Evolutionary conservation across 345 rosid species (phyloP), one percentile per base, ranked within the genome.

Genomic region (Carallia brachiata): DNA sequence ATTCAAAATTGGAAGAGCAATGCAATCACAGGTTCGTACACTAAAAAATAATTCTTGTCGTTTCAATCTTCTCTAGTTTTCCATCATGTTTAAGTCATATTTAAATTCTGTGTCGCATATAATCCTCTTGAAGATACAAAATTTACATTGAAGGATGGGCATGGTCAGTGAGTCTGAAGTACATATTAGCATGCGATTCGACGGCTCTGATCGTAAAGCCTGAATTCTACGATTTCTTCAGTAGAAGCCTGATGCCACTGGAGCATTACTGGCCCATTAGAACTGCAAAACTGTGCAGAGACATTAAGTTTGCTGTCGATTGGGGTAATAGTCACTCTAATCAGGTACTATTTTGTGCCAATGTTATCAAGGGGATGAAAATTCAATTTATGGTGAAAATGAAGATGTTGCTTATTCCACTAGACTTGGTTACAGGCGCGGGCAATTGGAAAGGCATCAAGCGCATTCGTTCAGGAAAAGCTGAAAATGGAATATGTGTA

Each of bases 111-210:
- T 44, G 50, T 55, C 7, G 60, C 31, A 55, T 55, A 3, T 23
- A 28, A 23, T 55, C 32, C 15, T 6, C 32, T 55, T 19, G 15
- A 70, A 88, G 97, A 65, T 92, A 90, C 66, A 92, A 92, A 80
- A 88, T 92, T 12, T 86, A 87, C 44, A 55, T 81, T 31, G 96
- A 88, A 77, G 96, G 97, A 63, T 73, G 85, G 84, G 87, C 88
- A 5, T 90, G 96, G 96, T 92, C 96, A 5, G 96, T 87, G 39
- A 92, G 93, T 60, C 87, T 81, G 81, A 92, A 92, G 68, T 90
- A 88, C 69, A 92, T 90, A n/a, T 52, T 92, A 53, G 92, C 96
- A 62, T 92, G 95, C 54, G 85, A 90, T 70, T 79, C 94, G 2
- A 85, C 85, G 87, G 71, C 86, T 6, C 52, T 92, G 71, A 65